Evolutionary conservation across 805 yeast genomes (phyloP).

Genomic region (Saturnispora kantuleensis): DNA sequence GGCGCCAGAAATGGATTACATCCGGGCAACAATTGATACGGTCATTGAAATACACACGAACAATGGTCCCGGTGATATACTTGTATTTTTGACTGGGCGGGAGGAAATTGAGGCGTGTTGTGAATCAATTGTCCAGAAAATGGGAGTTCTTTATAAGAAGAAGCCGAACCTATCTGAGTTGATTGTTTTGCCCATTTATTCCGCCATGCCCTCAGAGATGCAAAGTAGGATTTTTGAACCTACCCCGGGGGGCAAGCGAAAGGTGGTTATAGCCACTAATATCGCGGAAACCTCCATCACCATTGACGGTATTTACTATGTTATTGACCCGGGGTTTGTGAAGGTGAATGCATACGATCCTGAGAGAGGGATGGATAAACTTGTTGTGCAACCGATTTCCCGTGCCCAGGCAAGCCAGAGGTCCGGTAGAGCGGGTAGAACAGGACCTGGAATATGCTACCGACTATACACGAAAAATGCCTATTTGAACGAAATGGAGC

Average conservation of each 20-base stretch:
- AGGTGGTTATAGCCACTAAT: constrained; percentile 89
- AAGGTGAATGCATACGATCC: constrained; percentile 86
- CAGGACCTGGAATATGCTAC: constrained; percentile 92
- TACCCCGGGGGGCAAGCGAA: constrained; percentile 72
- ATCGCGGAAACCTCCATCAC: constrained; percentile 97
- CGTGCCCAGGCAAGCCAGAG: constrained; percentile 95
- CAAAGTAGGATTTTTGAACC: constrained; percentile 86
- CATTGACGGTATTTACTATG: constrained; percentile 85
- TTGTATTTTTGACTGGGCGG: constrained; percentile 83
- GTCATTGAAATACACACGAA: constrained; percentile 79
- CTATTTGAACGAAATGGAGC: constrained; percentile 64
- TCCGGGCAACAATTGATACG: constrained; percentile 74
- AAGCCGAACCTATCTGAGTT: constrained; percentile 45
- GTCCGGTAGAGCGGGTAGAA: constrained; percentile 95
- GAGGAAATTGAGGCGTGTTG: constrained; percentile 91
- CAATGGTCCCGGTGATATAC: constrained; percentile 67
- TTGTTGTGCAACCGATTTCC: constrained; percentile 77
- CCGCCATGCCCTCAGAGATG: constrained; percentile 83
- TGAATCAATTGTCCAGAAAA: constrained; percentile 56
- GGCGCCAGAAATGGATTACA: constrained; percentile 79
- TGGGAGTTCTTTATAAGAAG: constrained; percentile 49
- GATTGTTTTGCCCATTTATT: constrained; percentile 77
- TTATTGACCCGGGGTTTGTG: constrained; percentile 90
- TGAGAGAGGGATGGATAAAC: constrained; percentile 81
- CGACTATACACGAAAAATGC: constrained; percentile 84